phyloP scores from a whole-genome alignment of 371 early-diverging fungal species.

The Mucor velutinosus region DNA sequence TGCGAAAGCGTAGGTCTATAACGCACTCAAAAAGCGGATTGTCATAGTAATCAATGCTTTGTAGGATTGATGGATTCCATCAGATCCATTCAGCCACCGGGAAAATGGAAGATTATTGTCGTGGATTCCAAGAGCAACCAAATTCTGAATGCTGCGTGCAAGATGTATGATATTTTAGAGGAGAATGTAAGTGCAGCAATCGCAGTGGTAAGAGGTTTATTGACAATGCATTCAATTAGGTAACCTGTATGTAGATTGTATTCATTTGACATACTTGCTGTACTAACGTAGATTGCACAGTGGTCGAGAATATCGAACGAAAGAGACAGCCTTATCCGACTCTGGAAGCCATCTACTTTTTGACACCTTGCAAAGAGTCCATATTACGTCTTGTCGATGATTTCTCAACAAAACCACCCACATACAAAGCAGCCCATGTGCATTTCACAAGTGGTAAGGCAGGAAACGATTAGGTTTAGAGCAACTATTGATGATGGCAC shows the following conservation, averaged over 20 bases:
- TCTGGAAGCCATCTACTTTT: slow-evolving; percentile 91
- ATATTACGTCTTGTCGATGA: slow-evolving; percentile 84
- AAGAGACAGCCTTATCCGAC: slow-evolving; percentile 82
- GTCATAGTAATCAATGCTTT: neutral
- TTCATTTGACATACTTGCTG: neutral
- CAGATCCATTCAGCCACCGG: slow-evolving; percentile 65
- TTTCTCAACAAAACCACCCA: slow-evolving; percentile 58
- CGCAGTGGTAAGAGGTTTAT: neutral
- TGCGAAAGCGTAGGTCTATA: slow-evolving; percentile 36
- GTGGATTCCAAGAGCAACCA: slow-evolving; percentile 84
- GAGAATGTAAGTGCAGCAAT: slow-evolving; percentile 78
- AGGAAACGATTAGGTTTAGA: slow-evolving; percentile 61
- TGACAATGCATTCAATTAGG: slow-evolving; percentile 14
- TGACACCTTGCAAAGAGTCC: slow-evolving; percentile 83
- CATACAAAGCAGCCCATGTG: slow-evolving; percentile 82
- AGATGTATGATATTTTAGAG: slow-evolving; percentile 92
- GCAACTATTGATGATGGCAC: slow-evolving; percentile 54
- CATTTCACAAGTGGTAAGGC: slow-evolving; percentile 79
- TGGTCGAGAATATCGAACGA: slow-evolving; percentile 79
- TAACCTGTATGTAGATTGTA: slow-evolving; percentile 27
- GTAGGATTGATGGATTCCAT: slow-evolving; percentile 73
- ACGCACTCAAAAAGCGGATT: neutral
- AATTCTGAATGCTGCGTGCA: slow-evolving; percentile 83
- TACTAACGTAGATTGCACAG: slow-evolving; percentile 18
- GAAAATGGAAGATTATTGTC: slow-evolving; percentile 90